Conservation (phyloP, 352 stramenopile species). For the Pilasporangium apinafurcum region DNA sequence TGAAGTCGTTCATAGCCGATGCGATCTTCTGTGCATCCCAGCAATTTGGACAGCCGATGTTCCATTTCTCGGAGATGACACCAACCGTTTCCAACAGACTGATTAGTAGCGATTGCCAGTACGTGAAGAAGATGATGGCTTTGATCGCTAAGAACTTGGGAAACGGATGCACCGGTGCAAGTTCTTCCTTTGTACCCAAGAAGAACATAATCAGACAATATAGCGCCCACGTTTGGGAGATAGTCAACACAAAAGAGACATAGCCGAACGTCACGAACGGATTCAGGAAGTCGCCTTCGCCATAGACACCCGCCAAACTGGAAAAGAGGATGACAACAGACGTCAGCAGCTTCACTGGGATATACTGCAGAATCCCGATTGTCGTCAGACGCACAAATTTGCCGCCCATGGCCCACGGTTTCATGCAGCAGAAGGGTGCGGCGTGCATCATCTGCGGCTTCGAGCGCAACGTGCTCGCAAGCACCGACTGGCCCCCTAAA, state of each 20-base stretch:
- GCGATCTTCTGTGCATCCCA: slow-evolving; percentile 84
- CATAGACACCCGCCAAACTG: slow-evolving; percentile 82
- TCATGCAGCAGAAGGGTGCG: slow-evolving; percentile 83
- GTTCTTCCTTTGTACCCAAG: slow-evolving; percentile 85
- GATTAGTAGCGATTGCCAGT: slow-evolving; percentile 92
- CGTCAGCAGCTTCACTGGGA: slow-evolving; percentile 85
- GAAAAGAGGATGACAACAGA: slow-evolving; percentile 85
- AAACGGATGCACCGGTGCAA: slow-evolving; percentile 85
- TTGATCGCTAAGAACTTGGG: slow-evolving; percentile 95
- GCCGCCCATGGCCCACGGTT: slow-evolving; percentile 87
- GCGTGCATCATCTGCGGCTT: slow-evolving; percentile 81
- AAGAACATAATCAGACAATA: slow-evolving; percentile 95
- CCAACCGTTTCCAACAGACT: slow-evolving; percentile 82
- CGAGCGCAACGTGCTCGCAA: slow-evolving; percentile 80
- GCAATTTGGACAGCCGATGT: slow-evolving; percentile 79
- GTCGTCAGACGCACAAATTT: slow-evolving; percentile 92
- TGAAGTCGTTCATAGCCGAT: slow-evolving; percentile 90
- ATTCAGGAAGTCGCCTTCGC: slow-evolving; percentile 85
- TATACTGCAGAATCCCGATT: slow-evolving; percentile 92
- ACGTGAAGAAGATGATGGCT: slow-evolving; percentile 94
- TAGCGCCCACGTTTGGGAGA: slow-evolving; percentile 89
- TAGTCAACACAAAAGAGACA: slow-evolving; percentile 86
- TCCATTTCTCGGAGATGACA: slow-evolving; percentile 79
- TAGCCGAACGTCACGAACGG: slow-evolving; percentile 82
- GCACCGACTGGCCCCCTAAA: slow-evolving; percentile 74